These are phyloP conservation scores for Sclerotiophoma versabilis DNA, from an alignment of 2,329 filamentous ascomycete species.

Conservation along the genomic window DNA sequence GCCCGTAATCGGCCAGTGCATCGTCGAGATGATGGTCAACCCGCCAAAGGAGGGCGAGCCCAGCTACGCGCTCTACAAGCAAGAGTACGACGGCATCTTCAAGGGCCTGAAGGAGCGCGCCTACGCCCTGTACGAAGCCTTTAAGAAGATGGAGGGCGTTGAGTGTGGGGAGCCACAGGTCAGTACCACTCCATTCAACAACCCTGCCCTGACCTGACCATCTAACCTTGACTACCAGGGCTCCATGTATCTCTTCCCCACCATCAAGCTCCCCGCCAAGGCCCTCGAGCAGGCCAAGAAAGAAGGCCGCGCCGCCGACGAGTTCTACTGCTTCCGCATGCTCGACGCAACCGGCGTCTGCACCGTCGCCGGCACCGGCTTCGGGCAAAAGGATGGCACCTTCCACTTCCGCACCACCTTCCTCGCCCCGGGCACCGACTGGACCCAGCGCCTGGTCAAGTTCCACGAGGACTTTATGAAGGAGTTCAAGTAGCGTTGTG, in stretches of 20 bases:
- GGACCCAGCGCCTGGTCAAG: constrained; percentile 84
- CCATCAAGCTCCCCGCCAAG: constrained; percentile 79
- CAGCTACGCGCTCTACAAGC: constrained; percentile 80
- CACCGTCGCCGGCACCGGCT: constrained; percentile 89
- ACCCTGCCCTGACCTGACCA: neutral
- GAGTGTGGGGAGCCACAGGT: constrained; percentile 82
- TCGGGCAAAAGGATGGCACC: constrained; percentile 90
- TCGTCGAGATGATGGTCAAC: constrained; percentile 98
- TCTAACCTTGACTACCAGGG: constrained; percentile 61
- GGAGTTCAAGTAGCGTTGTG: constrained; percentile 64
- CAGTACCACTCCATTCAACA: constrained; percentile 29
- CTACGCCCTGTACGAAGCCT: constrained; percentile 85
- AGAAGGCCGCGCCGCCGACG: constrained; percentile 79
- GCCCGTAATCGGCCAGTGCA: constrained; percentile 92
- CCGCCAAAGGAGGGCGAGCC: constrained; percentile 84
- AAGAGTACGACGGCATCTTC: constrained; percentile 86
- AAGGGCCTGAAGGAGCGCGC: constrained; percentile 80
- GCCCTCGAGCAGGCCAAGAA: constrained; percentile 76
- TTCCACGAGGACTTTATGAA: constrained; percentile 94
- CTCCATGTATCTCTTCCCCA: constrained; percentile 98
- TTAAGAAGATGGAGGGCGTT: constrained; percentile 94
- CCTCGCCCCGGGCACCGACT: constrained; percentile 93
- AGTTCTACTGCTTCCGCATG: constrained; percentile 91
- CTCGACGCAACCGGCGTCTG: constrained; percentile 95
- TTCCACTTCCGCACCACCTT: constrained; percentile 97